phyloP scores from a whole-genome alignment of 768 basidiomycete genomes.

The Gymnopilus dilepis region DNA sequence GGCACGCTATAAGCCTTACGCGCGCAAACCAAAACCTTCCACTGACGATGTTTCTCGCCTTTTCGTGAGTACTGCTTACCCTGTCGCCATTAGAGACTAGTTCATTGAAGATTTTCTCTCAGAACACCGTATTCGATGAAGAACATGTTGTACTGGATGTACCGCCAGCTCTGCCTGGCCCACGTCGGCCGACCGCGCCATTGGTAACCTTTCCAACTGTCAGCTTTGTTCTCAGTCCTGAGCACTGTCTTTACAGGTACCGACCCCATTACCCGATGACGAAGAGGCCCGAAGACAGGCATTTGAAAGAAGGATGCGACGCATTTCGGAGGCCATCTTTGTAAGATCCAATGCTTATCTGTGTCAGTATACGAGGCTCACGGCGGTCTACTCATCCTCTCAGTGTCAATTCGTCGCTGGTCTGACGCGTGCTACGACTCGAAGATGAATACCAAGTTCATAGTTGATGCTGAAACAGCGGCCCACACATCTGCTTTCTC shows the following conservation, averaged over 20 bases:
- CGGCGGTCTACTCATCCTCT: background rate
- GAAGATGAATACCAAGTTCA: background rate
- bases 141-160: slow-evolving; percentile 23
- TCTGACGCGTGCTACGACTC: slow-evolving; percentile 2
- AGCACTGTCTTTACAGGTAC: slow-evolving; percentile 2
- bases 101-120: background rate
- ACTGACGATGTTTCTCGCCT: background rate
- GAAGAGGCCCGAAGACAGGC: background rate
- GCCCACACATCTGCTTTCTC: no score
- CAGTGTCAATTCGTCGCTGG: slow-evolving; percentile 23
- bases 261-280: background rate
- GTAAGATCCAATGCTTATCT: slow-evolving; percentile 8
- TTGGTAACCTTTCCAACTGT: slow-evolving; percentile 10
- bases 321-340: slow-evolving; percentile 10
- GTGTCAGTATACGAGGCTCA: background rate
- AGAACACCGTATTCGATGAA: slow-evolving; percentile 36
- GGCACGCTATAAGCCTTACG: slow-evolving; percentile 16
- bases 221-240: background rate
- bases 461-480: no score
- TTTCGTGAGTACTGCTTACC: slow-evolving; percentile 3
- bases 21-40: background rate
- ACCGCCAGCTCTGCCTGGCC: slow-evolving; percentile 13
- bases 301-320: background rate
- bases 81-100: background rate
- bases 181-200: background rate